phyloP scores from a whole-genome alignment of 176 grass and related monocot genomes.

The Otatea glauca region DNA sequence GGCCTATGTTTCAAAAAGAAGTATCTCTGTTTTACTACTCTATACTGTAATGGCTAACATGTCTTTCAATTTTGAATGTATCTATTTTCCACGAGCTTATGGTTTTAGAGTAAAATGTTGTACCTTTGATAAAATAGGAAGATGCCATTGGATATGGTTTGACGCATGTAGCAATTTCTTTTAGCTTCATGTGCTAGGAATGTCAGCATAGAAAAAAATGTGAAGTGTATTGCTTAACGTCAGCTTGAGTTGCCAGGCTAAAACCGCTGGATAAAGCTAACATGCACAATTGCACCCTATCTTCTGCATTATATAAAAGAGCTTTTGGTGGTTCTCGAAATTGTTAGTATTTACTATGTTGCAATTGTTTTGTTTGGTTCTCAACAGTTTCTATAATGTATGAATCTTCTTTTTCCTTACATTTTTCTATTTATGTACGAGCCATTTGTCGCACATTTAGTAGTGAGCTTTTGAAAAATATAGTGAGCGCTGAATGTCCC shows the following conservation, averaged over 20 bases:
- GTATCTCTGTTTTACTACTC: too few species aligned
- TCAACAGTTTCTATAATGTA: neutral
- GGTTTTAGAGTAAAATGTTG: too few species aligned
- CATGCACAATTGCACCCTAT: neutral
- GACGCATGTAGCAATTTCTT: neutral
- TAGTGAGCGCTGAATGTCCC: neutral
- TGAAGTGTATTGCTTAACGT: neutral
- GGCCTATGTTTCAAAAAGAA: too few species aligned
- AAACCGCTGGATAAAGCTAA: neutral
- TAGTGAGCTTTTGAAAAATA: constrained; percentile 22
- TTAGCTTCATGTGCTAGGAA: constrained; percentile 10
- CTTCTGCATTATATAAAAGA: neutral
- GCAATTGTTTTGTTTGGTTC: neutral
- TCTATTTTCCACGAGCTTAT: too few species aligned
- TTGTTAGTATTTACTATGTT: neutral
- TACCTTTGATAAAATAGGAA: neutral
- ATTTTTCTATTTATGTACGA: constrained; percentile 3
- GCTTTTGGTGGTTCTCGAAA: neutral
- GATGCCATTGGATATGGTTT: neutral
- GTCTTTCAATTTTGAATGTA: too few species aligned
- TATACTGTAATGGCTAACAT: too few species aligned
- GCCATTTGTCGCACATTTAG: constrained; percentile 23
- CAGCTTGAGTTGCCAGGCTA: neutral
- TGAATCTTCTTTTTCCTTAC: neutral
- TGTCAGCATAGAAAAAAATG: neutral